Base-by-base conservation (phyloP, 768 basidiomycete species). In the Lactarius trivialis region DNA sequence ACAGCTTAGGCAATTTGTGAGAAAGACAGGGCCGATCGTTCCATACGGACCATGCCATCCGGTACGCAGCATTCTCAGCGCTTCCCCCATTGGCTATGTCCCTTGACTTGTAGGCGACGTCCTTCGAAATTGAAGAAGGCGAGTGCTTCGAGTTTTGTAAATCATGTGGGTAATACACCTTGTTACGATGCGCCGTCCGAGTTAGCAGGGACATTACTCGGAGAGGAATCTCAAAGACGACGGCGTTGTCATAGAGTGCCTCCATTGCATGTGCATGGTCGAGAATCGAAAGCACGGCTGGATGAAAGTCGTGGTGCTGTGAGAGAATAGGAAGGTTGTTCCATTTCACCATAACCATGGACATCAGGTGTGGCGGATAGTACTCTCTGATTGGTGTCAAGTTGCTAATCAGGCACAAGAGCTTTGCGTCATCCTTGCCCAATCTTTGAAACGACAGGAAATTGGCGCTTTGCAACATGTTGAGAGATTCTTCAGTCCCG, bases 401-500 rank as follows among this genome's bases (percentile, higher is more conserved):
- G 12, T 41, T 0, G 24, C 43, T 26, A 3, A 64, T 64, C 26
- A 33, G 26, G 15, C 41, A 30, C 26, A 64, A 32, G 9, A 64
- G 48, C 19, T 28, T 53, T 7, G 39, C 39, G 0, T 64, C 48
- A 0, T 17, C 12, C 1, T 7, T 2, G 17, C 17, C 59, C 9
- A 80, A 68, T 51, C 58, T 67, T 69, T 76, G 74, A 58, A 82
- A 79, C 0, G 81, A 80, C 36, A 64, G 70, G 39, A 69, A 75
- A 6, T 70, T 60, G 8, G 78, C 75, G 0, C 77, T 78, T 7
- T 61, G 63, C 28, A 82, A 68, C 52, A 76, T 67, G 50, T 71
- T 63, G 19, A 81, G 65, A 0, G 80, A 79, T 50, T 81, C 74
- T 43, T 79, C 75, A 1, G 76, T 75, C 3, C 81, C 81, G 0